A percentile compares a stretch with the other conserved stretches of the same genome.
phyloP scores from a whole-genome alignment of 2,329 filamentous ascomycete species.

The Ceratocystis smalleyi region DNA sequence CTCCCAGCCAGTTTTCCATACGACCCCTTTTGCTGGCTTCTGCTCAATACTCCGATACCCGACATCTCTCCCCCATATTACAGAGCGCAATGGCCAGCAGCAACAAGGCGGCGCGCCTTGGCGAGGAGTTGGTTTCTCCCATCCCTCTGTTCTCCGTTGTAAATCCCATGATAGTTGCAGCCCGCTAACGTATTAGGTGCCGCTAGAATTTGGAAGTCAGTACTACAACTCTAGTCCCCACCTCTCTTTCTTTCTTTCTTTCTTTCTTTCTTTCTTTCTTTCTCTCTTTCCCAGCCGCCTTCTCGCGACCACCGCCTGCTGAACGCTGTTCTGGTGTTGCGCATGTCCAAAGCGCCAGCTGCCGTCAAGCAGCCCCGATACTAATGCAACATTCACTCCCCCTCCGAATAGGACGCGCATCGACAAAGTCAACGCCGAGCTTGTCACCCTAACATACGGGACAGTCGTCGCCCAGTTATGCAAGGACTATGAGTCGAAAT shows the following conservation, averaged over 20 bases:
- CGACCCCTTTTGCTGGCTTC: neutral
- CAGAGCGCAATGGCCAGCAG: slow-evolving; percentile 37
- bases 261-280: neutral
- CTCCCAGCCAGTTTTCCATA: neutral
- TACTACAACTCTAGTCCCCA: slow-evolving; percentile 18
- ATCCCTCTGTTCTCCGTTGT: neutral
- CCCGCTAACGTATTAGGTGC: slow-evolving; percentile 18
- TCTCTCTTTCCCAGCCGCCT: neutral
- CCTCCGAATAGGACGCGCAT: slow-evolving; percentile 56
- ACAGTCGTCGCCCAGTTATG: slow-evolving; percentile 94
- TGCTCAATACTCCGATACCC: neutral
- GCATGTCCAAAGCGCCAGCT: neutral
- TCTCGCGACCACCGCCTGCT: neutral
- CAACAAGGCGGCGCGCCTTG: slow-evolving; percentile 44
- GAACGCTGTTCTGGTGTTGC: neutral
- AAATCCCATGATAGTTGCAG: slow-evolving; percentile 3
- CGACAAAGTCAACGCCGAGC: slow-evolving; percentile 95
- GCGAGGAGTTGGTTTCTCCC: slow-evolving; percentile 40
- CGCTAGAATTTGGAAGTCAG: slow-evolving; percentile 81
- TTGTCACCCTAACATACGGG: slow-evolving; percentile 93
- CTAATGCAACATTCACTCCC: slow-evolving; percentile 1
- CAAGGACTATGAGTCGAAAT: slow-evolving; percentile 90
- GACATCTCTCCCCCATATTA: neutral
- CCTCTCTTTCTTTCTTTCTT: neutral
- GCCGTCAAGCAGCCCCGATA: neutral